Evolutionary conservation across 805 yeast genomes (phyloP), one percentile per base, ranked within the genome.

Genomic region (Lipomyces anomalus): DNA sequence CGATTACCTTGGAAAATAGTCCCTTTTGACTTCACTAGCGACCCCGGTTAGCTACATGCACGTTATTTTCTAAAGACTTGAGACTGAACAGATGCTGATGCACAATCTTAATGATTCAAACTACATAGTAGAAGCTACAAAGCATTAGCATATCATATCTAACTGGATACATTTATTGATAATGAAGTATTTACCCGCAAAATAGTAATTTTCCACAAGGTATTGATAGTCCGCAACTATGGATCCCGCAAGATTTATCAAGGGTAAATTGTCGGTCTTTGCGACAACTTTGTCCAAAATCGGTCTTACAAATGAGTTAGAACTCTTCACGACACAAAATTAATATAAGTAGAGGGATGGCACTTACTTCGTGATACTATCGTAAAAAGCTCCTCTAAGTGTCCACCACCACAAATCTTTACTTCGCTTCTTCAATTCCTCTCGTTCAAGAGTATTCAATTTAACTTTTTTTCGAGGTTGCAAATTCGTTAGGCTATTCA

Each of bases 181-280:
- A n/a, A n/a, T n/a, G n/a, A n/a, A n/a, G 11, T 9, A 52, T 56
- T 46, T 30, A 53, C 57, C 44, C 6, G 68, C 55, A 48, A 66
- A 66, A 41, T 66, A 59, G 43, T 64, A 68, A 23, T 61, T 59
- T 46, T 69, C 72, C 39, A 68, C 47, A 43, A 67, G 44, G 37
- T 67, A 67, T 45, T 63, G 54, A 50, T 63, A 67, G 49, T 68
- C 72, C 29, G 61, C 60, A 7, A 68, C 38, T n/a, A 68, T 57
- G 17, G 57, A 43, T 3, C 65, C 61, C 18, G 59, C 55, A 18
- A 67, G 42, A 30, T 53, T 59, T 24, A 67, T 39, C 2, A 67
- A 39, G 3, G 72, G 72, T 13, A 66, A 40, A 18, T 50, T 51
- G 35, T 53, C 57, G 26, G 66, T 42, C 34, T 39, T 42, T 13